These are phyloP conservation scores for Phytophthora melonis DNA, from an alignment of 352 stramenopile species.

Conservation along the genomic window DNA sequence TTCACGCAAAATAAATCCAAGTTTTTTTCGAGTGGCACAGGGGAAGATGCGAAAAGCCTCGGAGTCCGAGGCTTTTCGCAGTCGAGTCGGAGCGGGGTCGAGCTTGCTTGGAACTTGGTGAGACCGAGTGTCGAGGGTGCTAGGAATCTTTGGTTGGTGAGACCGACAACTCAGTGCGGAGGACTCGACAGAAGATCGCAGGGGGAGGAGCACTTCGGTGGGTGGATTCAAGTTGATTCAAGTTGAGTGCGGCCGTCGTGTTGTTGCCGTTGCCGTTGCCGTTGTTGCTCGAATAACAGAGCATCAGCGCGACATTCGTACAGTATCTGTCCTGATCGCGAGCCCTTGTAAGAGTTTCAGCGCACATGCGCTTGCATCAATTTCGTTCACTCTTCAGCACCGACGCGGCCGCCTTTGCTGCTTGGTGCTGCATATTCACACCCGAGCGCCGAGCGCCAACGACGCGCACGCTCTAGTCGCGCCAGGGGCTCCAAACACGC, in stretches of 20 bases:
- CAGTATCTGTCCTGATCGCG: not conserved
- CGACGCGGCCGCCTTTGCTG: too few species aligned
- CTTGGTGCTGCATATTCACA: not conserved
- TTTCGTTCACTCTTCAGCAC: too few species aligned
- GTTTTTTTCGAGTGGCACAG: not conserved
- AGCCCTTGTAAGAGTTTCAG: not conserved
- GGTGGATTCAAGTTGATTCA: constrained; percentile 30
- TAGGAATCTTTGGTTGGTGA: not conserved
- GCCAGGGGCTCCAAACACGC: not conserved
- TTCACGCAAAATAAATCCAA: not conserved
- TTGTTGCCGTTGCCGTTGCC: constrained; percentile 20
- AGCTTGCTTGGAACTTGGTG: not conserved
- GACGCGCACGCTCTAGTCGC: constrained; percentile 14
- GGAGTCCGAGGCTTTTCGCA: too few species aligned
- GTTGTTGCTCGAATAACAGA: constrained; percentile 12
- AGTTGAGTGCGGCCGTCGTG: constrained; percentile 19
- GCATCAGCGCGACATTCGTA: not conserved
- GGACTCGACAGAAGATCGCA: constrained; percentile 35
- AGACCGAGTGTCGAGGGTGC: not conserved
- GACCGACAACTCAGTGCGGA: constrained; percentile 1
- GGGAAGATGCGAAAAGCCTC: not conserved
- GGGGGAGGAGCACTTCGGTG: constrained; percentile 9
- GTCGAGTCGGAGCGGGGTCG: not conserved
- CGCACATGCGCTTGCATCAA: not conserved
- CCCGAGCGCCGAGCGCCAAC: not conserved